phyloP scores from a whole-genome alignment of 306 rosid genomes.

The Trichosanthes truncata region DNA sequence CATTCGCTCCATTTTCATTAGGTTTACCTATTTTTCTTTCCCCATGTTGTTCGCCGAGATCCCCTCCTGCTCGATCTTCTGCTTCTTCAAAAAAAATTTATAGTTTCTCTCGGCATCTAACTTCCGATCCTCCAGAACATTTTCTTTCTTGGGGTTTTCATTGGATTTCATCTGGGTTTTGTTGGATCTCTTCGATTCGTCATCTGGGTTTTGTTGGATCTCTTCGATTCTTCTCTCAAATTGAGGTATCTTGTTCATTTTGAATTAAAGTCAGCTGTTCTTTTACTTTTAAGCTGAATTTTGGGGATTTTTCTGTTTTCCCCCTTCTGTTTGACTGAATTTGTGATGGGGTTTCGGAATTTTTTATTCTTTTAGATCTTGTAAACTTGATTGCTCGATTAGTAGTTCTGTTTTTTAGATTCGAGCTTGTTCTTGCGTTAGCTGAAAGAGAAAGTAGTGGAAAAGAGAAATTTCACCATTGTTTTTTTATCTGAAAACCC shows the following conservation, averaged over 20 bases:
- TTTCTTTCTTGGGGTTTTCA: neutral
- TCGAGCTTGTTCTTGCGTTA: neutral
- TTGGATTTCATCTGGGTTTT: neutral
- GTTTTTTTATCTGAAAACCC: neutral
- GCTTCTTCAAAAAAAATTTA: neutral
- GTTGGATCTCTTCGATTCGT: neutral
- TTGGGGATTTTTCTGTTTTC: neutral
- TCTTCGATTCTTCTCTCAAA: neutral
- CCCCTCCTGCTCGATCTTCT: neutral
- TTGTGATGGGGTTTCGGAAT: neutral
- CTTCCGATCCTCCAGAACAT: neutral
- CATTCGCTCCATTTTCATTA: neutral
- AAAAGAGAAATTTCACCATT: neutral
- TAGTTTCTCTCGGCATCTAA: neutral
- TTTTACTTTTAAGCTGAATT: neutral
- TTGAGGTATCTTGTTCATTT: slow-evolving; percentile 4
- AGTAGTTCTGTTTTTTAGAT: neutral
- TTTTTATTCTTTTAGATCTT: neutral
- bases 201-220: slow-evolving; percentile 10
- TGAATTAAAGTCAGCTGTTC: neutral
- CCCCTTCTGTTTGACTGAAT: neutral
- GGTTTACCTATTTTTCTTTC: neutral
- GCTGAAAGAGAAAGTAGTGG: too few relatives aligned
- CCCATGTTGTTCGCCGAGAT: neutral
- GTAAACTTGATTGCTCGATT: neutral